Base-by-base conservation (phyloP, 106 monocot species). In the Dendrobium nobile region DNA sequence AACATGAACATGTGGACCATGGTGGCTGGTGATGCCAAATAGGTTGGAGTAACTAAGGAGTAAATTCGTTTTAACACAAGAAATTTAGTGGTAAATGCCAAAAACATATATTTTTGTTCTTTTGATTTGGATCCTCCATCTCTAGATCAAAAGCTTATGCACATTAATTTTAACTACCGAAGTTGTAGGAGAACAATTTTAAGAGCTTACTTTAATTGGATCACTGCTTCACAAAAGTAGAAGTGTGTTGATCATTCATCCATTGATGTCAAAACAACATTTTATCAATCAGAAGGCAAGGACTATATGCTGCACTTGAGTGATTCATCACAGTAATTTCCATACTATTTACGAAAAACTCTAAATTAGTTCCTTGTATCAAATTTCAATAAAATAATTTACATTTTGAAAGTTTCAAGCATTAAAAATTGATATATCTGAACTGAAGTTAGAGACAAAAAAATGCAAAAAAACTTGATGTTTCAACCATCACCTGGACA, bases 401-500 rank as follows among this genome's bases (percentile, higher is more conserved):
- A 51, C 15, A 13, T 51, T 13, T 51, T 51, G 13, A 0, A 51
- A 13, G 51, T 51, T 51, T 13, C 51, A 51, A 51, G 13, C 51
- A 15, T 51, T 0, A 51, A 0, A 64, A 64, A 64, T 64, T 64
- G 64, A 64, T 64, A 64, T 64, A 64, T 24, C 22, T 64, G 9
- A 22, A 22, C 64, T 22, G 64, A 51, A 51, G 15, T 51, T 51
- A 13, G 51, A 15, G 51, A 51, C 51, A 51, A 51, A 51, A 51
- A 51, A 51, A 51, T 51, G 13, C 13, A 51, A 51, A 51, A 51
- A 51, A 45, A 3, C 1, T 51, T 51, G 13, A 11, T 13, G 51
- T 9, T 40, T 37, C 15, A 70, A 48, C 9, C 17, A 56, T 75
- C 64, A 92, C 96, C 94, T 94, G 83, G 44, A 97, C 92, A 78